phyloP scores from a whole-genome alignment of 192 early-diverging fungal species.

The Geranomyces variabilis region DNA sequence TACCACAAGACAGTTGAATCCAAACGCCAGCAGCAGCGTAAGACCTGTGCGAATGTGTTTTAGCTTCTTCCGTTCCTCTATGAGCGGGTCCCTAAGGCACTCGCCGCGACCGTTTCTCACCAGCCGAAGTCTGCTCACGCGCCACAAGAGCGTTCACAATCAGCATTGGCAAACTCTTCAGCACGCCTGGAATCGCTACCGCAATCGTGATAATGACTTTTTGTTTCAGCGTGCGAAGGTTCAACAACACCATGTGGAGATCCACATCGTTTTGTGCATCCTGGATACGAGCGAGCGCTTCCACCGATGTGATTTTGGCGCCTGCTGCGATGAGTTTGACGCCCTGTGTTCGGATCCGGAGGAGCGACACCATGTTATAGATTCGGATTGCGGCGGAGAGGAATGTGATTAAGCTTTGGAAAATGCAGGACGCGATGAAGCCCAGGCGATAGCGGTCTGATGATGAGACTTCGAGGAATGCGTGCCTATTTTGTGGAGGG shows the following conservation, averaged over 20 bases:
- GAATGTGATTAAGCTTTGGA: slow-evolving; percentile 16
- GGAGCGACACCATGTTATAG: slow-evolving; percentile 19
- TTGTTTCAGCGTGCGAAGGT: slow-evolving; percentile 11
- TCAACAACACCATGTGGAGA: slow-evolving; percentile 12
- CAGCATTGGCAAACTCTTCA: slow-evolving; percentile 21
- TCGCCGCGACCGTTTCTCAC: too few species aligned
- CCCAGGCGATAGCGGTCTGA: slow-evolving; percentile 3
- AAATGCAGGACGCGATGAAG: slow-evolving; percentile 19
- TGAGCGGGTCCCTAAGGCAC: too few species aligned
- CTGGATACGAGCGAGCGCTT: slow-evolving; percentile 20
- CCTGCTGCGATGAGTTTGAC: slow-evolving; percentile 29
- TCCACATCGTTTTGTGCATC: slow-evolving; percentile 23
- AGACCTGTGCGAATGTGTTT: slow-evolving; percentile 1
- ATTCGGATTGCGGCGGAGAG: slow-evolving; percentile 19
- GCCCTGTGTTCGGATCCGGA: slow-evolving; percentile 17
- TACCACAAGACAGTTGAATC: slow-evolving; percentile 24
- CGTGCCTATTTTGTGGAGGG: slow-evolving; percentile 20
- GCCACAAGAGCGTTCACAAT: slow-evolving; percentile 24
- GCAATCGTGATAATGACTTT: slow-evolving; percentile 25
- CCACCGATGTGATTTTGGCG: slow-evolving; percentile 12
- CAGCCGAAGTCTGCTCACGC: background rate
- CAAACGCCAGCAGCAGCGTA: slow-evolving; percentile 20
- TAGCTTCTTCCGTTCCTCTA: too few species aligned
- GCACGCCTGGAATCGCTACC: slow-evolving; percentile 24
- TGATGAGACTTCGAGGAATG: slow-evolving; percentile 8